Evolutionary conservation across 1,284 basidiomycete species (phyloP).

Genomic region (Anthracocystis setariae): DNA sequence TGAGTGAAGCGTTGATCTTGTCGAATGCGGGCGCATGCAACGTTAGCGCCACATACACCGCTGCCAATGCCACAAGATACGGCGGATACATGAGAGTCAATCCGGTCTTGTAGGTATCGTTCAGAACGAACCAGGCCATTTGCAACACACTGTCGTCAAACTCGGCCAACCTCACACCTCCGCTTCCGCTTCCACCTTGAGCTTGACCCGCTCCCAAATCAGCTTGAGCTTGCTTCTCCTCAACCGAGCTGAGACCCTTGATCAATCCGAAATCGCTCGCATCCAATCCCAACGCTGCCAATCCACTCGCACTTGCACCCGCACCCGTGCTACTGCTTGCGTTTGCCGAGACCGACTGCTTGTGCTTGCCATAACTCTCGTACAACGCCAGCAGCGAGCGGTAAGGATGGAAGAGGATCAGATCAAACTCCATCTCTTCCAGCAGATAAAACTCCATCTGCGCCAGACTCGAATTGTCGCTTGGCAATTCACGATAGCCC

Average conservation of each 20-base stretch:
- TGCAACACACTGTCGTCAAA: conserved; percentile 70
- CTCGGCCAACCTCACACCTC: conserved; percentile 64
- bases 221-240: conserved; percentile 10
- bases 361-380: conserved; percentile 66
- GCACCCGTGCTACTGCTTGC: too few relatives aligned
- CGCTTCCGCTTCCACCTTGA: not conserved
- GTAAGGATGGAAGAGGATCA: conserved; percentile 93
- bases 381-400: conserved; percentile 82
- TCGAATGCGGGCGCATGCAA: conserved; percentile 39
- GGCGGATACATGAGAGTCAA: conserved; percentile 91
- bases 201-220: not conserved
- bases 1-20: conserved; percentile 23
- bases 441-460: conserved; percentile 99
- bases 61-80: conserved; percentile 89
- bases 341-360: too few relatives aligned
- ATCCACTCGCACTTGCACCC: not conserved
- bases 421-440: conserved; percentile 93
- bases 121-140: conserved; percentile 82
- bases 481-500: conserved; percentile 73
- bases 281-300: conserved; percentile 11
- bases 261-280: conserved; percentile 22
- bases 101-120: conserved; percentile 92
- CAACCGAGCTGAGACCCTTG: conserved; percentile 2
- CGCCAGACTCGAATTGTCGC: conserved; percentile 83
- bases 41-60: conserved; percentile 77